Percentiles rank a stretch among this genome's conserved stretches.
Conservation (phyloP, 2,329 filamentous ascomycete species). For the Tolypocladium guangdongense region DNA sequence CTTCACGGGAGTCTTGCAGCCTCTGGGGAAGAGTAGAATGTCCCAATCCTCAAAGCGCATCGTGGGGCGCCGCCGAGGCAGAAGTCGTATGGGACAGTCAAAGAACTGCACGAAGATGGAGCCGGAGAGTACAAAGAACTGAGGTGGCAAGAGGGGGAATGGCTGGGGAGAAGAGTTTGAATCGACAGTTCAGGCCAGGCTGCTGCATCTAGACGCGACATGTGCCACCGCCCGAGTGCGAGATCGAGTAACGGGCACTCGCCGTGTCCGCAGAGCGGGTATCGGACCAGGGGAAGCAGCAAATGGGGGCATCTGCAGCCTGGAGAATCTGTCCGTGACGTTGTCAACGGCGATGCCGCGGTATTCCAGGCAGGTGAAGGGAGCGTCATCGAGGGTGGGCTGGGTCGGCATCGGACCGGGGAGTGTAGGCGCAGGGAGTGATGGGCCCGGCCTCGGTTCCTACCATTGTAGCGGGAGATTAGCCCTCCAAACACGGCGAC, state of each 20-base stretch:
- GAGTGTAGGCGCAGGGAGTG: not conserved
- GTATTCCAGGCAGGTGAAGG: not conserved
- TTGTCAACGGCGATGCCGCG: not conserved
- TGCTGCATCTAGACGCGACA: not conserved
- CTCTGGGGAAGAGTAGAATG: conserved; percentile 63
- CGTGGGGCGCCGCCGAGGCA: conserved; percentile 13
- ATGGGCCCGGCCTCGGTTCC: not conserved
- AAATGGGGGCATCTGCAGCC: not conserved
- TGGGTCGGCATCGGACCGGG: not conserved
- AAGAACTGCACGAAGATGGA: not conserved
- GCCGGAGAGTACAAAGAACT: not conserved
- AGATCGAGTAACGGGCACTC: not conserved
- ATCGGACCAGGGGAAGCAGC: not conserved
- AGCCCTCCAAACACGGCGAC: not conserved
- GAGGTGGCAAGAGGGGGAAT: not conserved
- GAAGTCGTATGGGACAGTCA: not conserved
- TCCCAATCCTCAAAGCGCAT: conserved; percentile 90
- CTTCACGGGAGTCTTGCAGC: conserved; percentile 59
- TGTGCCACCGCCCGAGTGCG: not conserved
- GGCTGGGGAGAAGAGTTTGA: not conserved
- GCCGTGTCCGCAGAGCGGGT: not conserved
- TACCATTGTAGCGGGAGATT: not conserved
- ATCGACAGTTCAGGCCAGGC: not conserved
- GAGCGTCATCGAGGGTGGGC: not conserved
- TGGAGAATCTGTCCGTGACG: no score